A percentile compares a stretch with the other conserved stretches of the same genome.
These are phyloP conservation scores for Pichia nanzhaoensis DNA, from an alignment of 805 yeast genomes.

Conservation along the genomic window DNA sequence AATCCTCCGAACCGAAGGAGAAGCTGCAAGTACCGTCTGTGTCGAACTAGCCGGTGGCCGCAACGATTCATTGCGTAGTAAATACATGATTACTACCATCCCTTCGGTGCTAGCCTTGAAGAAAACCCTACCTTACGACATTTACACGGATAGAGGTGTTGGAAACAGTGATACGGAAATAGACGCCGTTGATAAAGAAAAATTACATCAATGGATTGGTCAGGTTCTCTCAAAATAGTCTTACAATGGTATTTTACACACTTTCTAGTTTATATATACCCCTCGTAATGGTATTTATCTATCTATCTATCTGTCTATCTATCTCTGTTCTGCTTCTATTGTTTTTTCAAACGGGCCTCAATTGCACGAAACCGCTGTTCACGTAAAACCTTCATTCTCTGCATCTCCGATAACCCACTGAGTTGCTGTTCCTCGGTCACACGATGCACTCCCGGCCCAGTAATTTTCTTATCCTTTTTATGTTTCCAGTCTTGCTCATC, in stretches of 20 bases:
- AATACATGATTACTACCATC: constrained; percentile 46
- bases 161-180: constrained; percentile 10
- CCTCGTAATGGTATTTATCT: no score
- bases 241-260: neutral
- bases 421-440: constrained; percentile 37
- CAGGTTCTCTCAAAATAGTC: neutral
- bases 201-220: constrained; percentile 10
- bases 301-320: no score
- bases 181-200: constrained; percentile 9
- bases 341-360: constrained; percentile 63
- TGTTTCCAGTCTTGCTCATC: neutral
- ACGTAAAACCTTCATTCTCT: constrained; percentile 72
- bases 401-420: constrained; percentile 65
- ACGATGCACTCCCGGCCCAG: constrained; percentile 2
- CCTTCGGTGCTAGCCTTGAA: constrained; percentile 65
- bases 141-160: constrained; percentile 30
- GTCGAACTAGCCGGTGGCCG: constrained; percentile 15
- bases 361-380: constrained; percentile 97
- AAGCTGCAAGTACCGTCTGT: constrained; percentile 11
- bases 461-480: neutral
- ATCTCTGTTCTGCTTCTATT: constrained; percentile 1
- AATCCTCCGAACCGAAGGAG: constrained; percentile 2
- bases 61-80: constrained; percentile 48
- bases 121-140: constrained; percentile 52
- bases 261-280: neutral